A percentile compares a stretch with the other conserved stretches of the same genome.
Evolutionary conservation across 257 asterid genomes (phyloP).

Genomic region (Osmanthus fragrans): DNA sequence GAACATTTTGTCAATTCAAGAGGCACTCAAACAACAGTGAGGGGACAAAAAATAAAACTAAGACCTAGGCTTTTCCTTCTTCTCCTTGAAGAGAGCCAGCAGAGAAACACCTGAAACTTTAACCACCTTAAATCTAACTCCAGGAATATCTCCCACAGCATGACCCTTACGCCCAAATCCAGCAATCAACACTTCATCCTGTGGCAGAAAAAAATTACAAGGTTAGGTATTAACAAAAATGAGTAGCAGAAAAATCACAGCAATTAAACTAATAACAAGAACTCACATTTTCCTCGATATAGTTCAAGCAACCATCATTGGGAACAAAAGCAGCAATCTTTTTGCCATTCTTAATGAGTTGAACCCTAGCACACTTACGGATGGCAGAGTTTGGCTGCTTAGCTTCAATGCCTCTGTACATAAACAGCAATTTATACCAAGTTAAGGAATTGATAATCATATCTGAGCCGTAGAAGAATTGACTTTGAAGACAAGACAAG

Average conservation of each 20-base stretch:
- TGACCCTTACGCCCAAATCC: conserved; percentile 89
- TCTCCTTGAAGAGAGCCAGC: conserved; percentile 70
- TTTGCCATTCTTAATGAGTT: conserved; percentile 79
- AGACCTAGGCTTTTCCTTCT: conserved; percentile 75
- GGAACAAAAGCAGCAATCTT: conserved; percentile 86
- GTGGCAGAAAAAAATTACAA: conserved; percentile 9
- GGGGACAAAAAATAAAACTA: conserved; percentile 20
- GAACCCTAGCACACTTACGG: conserved; percentile 80
- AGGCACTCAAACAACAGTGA: not conserved
- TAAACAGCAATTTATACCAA: not conserved
- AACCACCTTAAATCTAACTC: conserved; percentile 82
- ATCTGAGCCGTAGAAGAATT: not conserved
- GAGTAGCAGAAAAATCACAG: not conserved
- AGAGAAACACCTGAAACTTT: conserved; percentile 87
- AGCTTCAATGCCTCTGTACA: conserved; percentile 73
- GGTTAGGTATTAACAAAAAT: not conserved
- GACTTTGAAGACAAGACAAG: not conserved
- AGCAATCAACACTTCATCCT: conserved; percentile 86
- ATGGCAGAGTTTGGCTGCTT: conserved; percentile 89
- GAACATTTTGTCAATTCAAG: conserved; percentile 11
- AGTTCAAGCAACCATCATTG: conserved; percentile 79
- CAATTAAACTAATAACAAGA: not conserved
- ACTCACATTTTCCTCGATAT: conserved; percentile 79
- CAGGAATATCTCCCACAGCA: conserved; percentile 88
- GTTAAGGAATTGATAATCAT: not conserved